Conservation (phyloP, 225 moss, liverwort and hornwort species). For the Neckera pumila region DNA sequence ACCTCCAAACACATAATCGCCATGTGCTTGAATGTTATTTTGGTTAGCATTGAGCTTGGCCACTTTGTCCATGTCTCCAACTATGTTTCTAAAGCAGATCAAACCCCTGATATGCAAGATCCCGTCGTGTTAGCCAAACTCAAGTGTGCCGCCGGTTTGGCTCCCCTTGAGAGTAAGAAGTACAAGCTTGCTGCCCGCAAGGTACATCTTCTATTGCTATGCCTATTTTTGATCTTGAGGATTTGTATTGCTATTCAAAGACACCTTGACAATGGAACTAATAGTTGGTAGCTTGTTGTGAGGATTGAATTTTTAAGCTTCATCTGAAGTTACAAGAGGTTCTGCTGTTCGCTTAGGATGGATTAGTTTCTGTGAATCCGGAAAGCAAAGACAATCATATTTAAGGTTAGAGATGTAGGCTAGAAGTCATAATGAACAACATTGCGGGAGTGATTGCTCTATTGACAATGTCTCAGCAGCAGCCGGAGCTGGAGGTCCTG, state of each 20-base stretch:
- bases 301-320: neutral
- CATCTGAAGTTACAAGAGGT: neutral
- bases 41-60: constrained; percentile 89
- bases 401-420: too few relatives aligned
- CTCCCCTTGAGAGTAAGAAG: constrained; percentile 94
- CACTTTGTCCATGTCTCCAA: constrained; percentile 98
- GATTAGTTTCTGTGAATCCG: neutral
- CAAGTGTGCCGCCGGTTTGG: constrained; percentile 88
- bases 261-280: neutral
- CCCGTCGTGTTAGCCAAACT: constrained; percentile 91
- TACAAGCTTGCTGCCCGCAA: constrained; percentile 94
- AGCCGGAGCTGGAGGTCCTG: too few relatives aligned
- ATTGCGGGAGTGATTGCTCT: too few relatives aligned
- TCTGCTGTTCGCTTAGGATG: constrained; percentile 1
- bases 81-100: constrained; percentile 92
- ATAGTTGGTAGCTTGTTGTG: neutral
- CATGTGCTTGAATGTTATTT: too few relatives aligned
- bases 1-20: too few relatives aligned
- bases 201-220: constrained; percentile 23
- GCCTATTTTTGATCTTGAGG: neutral
- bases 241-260: neutral
- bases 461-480: too few relatives aligned
- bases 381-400: too few relatives aligned
- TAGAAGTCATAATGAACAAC: too few relatives aligned
- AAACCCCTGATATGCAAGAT: constrained; percentile 92